Percentiles rank a stretch among this genome's conserved stretches.
phyloP scores from a whole-genome alignment of 257 asterid species.

The Ballota nigra region DNA sequence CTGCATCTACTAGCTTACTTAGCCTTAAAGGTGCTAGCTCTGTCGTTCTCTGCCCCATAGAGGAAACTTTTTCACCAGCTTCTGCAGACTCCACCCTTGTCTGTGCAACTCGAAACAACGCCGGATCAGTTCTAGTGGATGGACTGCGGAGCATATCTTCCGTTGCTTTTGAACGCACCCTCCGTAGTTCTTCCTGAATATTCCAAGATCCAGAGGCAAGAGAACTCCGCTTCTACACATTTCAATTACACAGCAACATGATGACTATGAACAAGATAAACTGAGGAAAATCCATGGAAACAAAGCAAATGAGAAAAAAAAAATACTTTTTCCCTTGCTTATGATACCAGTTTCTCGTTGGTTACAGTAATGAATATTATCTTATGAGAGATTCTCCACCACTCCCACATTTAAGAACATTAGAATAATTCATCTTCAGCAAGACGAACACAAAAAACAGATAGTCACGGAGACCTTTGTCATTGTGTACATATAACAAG shows the following conservation, averaged over 20 bases:
- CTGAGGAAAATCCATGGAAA: not conserved
- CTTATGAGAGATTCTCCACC: not conserved
- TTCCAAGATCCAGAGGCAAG: constrained; percentile 82
- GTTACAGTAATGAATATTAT: not conserved
- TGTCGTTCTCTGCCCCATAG: constrained; percentile 30
- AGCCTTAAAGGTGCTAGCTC: constrained; percentile 28
- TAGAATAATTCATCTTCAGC: not conserved
- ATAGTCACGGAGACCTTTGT: not conserved
- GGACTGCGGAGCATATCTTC: constrained; percentile 66
- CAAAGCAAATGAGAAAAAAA: not conserved
- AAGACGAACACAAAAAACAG: not conserved
- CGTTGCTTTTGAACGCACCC: constrained; percentile 75
- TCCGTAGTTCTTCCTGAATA: constrained; percentile 76
- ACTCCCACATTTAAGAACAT: constrained; percentile 5
- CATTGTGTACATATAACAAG: constrained; percentile 3
- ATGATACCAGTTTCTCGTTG: constrained; percentile 1
- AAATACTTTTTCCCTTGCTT: not conserved
- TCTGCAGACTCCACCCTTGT: constrained; percentile 27
- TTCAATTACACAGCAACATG: constrained; percentile 17
- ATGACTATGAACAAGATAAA: constrained; percentile 1
- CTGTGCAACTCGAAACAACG: constrained; percentile 31
- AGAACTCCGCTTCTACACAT: constrained; percentile 55
- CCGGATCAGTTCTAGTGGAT: constrained; percentile 44
- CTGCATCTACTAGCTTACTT: constrained; percentile 35
- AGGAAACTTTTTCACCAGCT: constrained; percentile 29